These are phyloP conservation scores for Chamaenerion angustifolium DNA, from an alignment of 345 rosid species.

Conservation along the genomic window DNA sequence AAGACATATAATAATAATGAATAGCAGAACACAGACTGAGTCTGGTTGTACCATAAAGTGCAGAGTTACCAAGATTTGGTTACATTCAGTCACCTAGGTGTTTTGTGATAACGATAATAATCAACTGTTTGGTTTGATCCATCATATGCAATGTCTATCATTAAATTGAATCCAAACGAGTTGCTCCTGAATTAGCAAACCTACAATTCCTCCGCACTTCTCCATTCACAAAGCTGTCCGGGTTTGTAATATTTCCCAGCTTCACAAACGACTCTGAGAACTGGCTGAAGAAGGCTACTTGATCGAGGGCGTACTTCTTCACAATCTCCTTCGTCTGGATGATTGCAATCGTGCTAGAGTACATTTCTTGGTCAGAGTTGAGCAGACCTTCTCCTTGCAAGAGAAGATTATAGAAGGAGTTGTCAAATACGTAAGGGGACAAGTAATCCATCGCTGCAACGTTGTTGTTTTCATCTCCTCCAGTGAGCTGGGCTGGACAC, in stretches of 20 bases:
- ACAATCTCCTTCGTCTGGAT: conserved; percentile 49
- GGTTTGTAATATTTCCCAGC: conserved; percentile 68
- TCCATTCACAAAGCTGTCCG: conserved; percentile 44
- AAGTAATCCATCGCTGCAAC: conserved; percentile 51
- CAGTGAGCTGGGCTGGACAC: conserved; percentile 33
- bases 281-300: conserved; percentile 59
- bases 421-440: conserved; percentile 69
- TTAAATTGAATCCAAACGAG: too few relatives aligned
- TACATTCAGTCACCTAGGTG: too few relatives aligned
- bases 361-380: conserved; percentile 76
- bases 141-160: too few relatives aligned
- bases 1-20: too few relatives aligned
- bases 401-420: conserved; percentile 45
- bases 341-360: conserved; percentile 45
- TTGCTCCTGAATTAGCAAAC: conserved; percentile 39
- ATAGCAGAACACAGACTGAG: too few relatives aligned
- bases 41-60: too few relatives aligned
- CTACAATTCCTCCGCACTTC: conserved; percentile 77
- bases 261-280: conserved; percentile 84
- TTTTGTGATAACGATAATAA: neutral
- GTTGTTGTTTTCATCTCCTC: conserved; percentile 38
- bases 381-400: conserved; percentile 63
- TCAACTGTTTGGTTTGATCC: too few relatives aligned
- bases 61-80: too few relatives aligned
- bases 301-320: conserved; percentile 47